Conservation (phyloP, 352 stramenopile species). For the Discostella stelligera region DNA sequence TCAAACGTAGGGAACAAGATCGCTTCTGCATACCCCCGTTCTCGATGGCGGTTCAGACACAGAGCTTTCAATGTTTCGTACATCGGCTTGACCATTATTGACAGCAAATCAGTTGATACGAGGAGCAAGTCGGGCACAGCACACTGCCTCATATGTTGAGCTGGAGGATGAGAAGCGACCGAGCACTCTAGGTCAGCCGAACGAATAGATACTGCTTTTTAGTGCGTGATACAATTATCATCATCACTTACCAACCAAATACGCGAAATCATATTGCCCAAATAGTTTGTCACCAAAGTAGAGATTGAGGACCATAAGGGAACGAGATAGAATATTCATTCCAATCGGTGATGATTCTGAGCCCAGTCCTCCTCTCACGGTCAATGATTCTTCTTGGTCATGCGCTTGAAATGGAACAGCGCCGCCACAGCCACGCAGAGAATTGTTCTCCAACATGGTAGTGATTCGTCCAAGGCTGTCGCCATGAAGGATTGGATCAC, state of each 20-base stretch:
- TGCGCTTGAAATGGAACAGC: slow-evolving; percentile 20
- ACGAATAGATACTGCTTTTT: slow-evolving; percentile 19
- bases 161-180: not conserved
- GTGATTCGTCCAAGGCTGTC: slow-evolving; percentile 56
- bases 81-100: slow-evolving; percentile 65
- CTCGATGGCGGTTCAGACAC: slow-evolving; percentile 67
- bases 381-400: not conserved
- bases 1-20: slow-evolving; percentile 69
- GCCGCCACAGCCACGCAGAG: slow-evolving; percentile 25
- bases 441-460: slow-evolving; percentile 56
- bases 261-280: slow-evolving; percentile 60
- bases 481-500: slow-evolving; percentile 52
- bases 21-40: slow-evolving; percentile 64
- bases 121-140: slow-evolving; percentile 32
- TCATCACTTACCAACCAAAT: slow-evolving; percentile 48
- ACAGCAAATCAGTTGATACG: slow-evolving; percentile 51
- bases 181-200: not conserved
- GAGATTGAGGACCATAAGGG: slow-evolving; percentile 74
- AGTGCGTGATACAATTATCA: slow-evolving; percentile 25
- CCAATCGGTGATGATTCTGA: slow-evolving; percentile 32
- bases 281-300: slow-evolving; percentile 79
- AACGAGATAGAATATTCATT: slow-evolving; percentile 67
- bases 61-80: slow-evolving; percentile 76
- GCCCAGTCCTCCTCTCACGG: too few relatives aligned
- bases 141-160: slow-evolving; percentile 42